Evolutionary conservation across 495 filamentous ascomycete species (phyloP).

Genomic region (Penicillium maclennaniae): DNA sequence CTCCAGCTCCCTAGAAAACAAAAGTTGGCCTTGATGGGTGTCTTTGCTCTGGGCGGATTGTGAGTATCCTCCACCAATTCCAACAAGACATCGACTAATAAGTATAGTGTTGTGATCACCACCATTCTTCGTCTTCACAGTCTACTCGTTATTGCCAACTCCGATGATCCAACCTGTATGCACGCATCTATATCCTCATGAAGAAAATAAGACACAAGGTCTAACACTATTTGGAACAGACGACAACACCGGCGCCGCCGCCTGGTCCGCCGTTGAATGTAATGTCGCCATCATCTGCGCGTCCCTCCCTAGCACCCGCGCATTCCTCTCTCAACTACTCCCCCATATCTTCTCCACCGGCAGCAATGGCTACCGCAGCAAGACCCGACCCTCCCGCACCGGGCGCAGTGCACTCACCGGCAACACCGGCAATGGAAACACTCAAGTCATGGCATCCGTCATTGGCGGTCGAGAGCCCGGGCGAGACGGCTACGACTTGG

Average conservation of each 20-base stretch:
- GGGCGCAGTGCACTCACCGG: conserved; percentile 18
- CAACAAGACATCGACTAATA: conserved; percentile 9
- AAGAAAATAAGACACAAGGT: not conserved
- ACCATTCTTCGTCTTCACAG: conserved; percentile 52
- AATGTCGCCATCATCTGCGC: conserved; percentile 56
- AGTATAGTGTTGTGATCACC: conserved; percentile 48
- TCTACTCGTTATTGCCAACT: conserved; percentile 39
- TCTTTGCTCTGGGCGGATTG: conserved; percentile 49
- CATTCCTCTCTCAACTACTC: conserved; percentile 42
- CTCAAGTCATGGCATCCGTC: conserved; percentile 23
- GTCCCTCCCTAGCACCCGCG: conserved; percentile 52
- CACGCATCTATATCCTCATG: not conserved
- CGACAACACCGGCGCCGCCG: conserved; percentile 51
- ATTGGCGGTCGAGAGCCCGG: conserved; percentile 13
- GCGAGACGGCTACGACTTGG: conserved; percentile 18
- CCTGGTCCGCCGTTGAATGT: conserved; percentile 56
- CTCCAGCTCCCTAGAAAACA: conserved; percentile 42
- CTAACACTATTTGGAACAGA: conserved; percentile 18
- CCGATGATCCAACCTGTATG: conserved; percentile 46
- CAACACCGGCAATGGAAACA: conserved; percentile 16
- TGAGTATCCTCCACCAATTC: conserved; percentile 25
- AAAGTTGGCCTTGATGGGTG: conserved; percentile 41
- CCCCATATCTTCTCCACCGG: conserved; percentile 33
- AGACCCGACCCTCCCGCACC: conserved; percentile 14
- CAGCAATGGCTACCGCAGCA: conserved; percentile 28